Conservation (phyloP, 306 rosid genomes). For the Fragaria ananassa region DNA sequence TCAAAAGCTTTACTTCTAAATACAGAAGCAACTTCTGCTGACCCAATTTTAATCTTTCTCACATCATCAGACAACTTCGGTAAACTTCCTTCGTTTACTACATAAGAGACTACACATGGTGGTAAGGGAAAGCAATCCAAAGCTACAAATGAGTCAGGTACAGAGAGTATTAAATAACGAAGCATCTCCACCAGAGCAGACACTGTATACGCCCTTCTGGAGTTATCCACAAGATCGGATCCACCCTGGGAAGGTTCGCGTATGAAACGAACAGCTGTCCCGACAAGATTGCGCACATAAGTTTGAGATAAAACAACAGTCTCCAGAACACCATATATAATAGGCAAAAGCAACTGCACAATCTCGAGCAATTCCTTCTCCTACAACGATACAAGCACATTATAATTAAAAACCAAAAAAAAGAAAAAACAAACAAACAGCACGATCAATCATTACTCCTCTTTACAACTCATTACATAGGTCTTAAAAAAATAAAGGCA, state of each 20-base stretch:
- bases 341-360: slow-evolving; percentile 83
- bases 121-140: slow-evolving; percentile 96
- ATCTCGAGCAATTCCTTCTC: slow-evolving; percentile 76
- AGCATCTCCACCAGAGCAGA: slow-evolving; percentile 85
- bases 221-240: slow-evolving; percentile 92
- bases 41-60: slow-evolving; percentile 49
- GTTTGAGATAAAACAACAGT: slow-evolving; percentile 78
- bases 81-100: slow-evolving; percentile 64
- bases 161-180: slow-evolving; percentile 70
- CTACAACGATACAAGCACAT: slow-evolving; percentile 43
- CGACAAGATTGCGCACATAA: slow-evolving; percentile 79
- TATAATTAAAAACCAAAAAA: slow-evolving; percentile 24
- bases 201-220: slow-evolving; percentile 77
- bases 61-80: slow-evolving; percentile 56
- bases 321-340: slow-evolving; percentile 82
- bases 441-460: neutral
- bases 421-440: neutral
- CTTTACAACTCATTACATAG: neutral
- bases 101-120: slow-evolving; percentile 56
- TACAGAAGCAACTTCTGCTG: slow-evolving; percentile 46
- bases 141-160: slow-evolving; percentile 89
- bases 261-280: slow-evolving; percentile 63
- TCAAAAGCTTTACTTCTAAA: slow-evolving; percentile 65
- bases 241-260: slow-evolving; percentile 90
- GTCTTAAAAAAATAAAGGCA: neutral